Base-by-base conservation (phyloP, 2,329 filamentous ascomycete genomes). In the Mycosphaerella sp. region DNA sequence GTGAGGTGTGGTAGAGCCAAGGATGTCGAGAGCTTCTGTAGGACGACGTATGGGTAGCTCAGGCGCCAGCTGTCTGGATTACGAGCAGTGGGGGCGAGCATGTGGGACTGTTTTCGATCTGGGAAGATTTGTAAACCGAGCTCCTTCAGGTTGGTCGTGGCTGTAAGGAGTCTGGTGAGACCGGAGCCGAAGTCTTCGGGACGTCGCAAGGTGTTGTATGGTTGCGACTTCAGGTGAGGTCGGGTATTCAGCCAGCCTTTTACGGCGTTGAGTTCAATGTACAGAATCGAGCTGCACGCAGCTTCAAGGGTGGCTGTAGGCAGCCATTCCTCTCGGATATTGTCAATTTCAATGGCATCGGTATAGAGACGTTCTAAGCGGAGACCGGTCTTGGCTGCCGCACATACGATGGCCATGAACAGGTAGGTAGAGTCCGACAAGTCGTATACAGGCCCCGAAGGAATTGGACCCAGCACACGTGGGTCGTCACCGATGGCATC, bases 261-360 rank as follows among this genome's bases (percentile, higher is more conserved):
- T 2, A 59, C 57, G 39, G 58, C 56, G 41, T 68, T 67, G 51
- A 67, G 40, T 42, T 68, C 66, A 23, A 68, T 52, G 36, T 68
- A 68, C 31, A 63, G 52, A 7, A 68, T 49, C 11, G 59, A 59
- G 4, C 42, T 42, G 53, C 60, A 66, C 1, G 65, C 64, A 40
- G 45, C 49, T 14, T 59, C 17, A 2, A 67, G 48, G 6, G 51
- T 51, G 2, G 54, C 31, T 45, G 62, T 53, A 8, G 59, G 45
- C 2, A 67, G 53, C 1, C 40, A n/a, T 2, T 51, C 42, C 1
- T 56, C 31, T 12, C 40, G 39, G 14, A 68, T 60, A 32, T 64
- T 60, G 51, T 68, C 66, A 6, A 68, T 54, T 45, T 69, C 63
- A 21, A 69, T 61, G 1, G 62, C 66, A 48, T 69, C 66, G 8